Conservation (phyloP, 805 yeast genomes). For the Saturnispora serradocipensis region DNA sequence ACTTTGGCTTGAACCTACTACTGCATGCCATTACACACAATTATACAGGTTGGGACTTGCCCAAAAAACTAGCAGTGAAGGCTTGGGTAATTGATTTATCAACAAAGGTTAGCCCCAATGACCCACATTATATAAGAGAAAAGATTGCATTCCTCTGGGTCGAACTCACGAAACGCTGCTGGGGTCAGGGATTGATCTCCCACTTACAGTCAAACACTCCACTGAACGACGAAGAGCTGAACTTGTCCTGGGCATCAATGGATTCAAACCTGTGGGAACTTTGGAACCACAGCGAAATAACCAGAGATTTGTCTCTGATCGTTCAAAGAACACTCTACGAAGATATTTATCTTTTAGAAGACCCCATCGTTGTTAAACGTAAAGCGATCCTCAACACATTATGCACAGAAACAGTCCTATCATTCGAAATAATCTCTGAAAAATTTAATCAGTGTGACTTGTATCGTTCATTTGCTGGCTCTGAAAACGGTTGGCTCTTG, state of each 20-base stretch:
- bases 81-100: conserved; percentile 81
- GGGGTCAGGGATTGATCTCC: conserved; percentile 68
- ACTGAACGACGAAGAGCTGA: conserved; percentile 30
- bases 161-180: conserved; percentile 75
- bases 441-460: conserved; percentile 61
- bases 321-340: conserved; percentile 84
- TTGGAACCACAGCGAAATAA: conserved; percentile 57
- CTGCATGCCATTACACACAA: conserved; percentile 57
- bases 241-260: conserved; percentile 80
- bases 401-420: conserved; percentile 75
- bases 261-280: conserved; percentile 64
- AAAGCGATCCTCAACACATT: conserved; percentile 69
- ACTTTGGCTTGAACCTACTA: conserved; percentile 77
- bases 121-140: conserved; percentile 86
- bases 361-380: conserved; percentile 78
- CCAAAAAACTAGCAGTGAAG: conserved; percentile 59
- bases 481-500: conserved; percentile 77
- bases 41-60: conserved; percentile 45
- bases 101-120: conserved; percentile 44
- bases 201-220: neutral
- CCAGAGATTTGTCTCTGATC: conserved; percentile 69
- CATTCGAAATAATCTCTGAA: conserved; percentile 51
- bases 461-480: conserved; percentile 54
- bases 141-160: conserved; percentile 90
- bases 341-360: conserved; percentile 86